Percentiles rank a stretch among this genome's conserved stretches.
Conservation (phyloP, 805 yeast genomes). For the Candida oleophila region DNA sequence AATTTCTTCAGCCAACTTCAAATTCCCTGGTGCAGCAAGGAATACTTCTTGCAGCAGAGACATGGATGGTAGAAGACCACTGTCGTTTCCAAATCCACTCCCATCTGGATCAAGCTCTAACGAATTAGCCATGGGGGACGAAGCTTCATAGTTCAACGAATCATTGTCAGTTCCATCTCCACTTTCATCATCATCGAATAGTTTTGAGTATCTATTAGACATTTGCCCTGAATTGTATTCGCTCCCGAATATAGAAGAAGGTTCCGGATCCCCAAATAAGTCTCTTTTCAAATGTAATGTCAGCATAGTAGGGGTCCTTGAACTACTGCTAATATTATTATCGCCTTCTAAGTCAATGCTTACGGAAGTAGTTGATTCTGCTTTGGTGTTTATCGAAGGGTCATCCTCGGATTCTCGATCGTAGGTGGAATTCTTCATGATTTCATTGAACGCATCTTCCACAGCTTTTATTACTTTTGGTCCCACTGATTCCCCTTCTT, state of each 20-base stretch:
- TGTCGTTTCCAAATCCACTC: conserved; percentile 5
- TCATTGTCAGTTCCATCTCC: conserved; percentile 17
- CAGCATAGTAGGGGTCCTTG: neutral
- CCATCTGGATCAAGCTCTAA: conserved; percentile 9
- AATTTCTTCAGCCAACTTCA: conserved; percentile 67
- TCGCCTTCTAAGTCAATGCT: neutral
- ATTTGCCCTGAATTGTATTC: conserved; percentile 4
- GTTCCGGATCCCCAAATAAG: conserved; percentile 22
- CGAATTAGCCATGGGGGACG: conserved; percentile 15
- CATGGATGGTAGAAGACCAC: conserved; percentile 5
- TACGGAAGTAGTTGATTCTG: neutral
- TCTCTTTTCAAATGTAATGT: conserved; percentile 12
- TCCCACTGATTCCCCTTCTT: conserved; percentile 31
- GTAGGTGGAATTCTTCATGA: conserved; percentile 34
- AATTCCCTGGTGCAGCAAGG: conserved; percentile 67
- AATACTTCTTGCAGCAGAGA: conserved; percentile 33
- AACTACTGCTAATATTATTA: no score
- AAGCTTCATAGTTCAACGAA: conserved; percentile 19
- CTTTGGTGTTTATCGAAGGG: neutral
- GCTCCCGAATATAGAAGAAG: conserved; percentile 31
- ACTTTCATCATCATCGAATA: conserved; percentile 35
- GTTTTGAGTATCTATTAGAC: conserved; percentile 20
- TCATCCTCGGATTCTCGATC: neutral
- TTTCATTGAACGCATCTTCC: conserved; percentile 64
- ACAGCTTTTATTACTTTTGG: conserved; percentile 57